Conservation (phyloP, 306 rosid genomes). For the Prunus davidiana region DNA sequence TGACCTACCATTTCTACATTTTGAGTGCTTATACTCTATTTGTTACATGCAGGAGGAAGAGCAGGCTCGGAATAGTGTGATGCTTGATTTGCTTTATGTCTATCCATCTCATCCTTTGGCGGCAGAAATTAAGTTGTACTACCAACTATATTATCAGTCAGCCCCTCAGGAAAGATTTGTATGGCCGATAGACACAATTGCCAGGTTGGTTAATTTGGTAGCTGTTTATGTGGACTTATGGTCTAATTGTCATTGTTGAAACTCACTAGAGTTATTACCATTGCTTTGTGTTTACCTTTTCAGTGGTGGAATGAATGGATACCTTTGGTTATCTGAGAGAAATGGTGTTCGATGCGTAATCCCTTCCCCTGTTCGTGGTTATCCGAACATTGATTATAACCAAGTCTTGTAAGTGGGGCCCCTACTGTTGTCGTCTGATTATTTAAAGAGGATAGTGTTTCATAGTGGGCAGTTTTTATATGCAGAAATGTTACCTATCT, state of each 20-base stretch:
- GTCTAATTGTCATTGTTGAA: neutral
- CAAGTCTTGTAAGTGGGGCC: constrained; percentile 71
- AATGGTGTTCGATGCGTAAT: constrained; percentile 47
- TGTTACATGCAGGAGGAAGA: constrained; percentile 74
- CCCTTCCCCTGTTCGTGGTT: constrained; percentile 71
- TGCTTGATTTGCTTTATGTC: constrained; percentile 82
- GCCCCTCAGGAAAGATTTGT: constrained; percentile 38
- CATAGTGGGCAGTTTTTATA: constrained; percentile 31
- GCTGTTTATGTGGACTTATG: neutral
- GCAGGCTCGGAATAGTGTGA: constrained; percentile 61
- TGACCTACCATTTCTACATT: constrained; percentile 1
- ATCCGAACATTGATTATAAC: constrained; percentile 55
- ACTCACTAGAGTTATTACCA: neutral
- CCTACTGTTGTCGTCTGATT: constrained; percentile 21
- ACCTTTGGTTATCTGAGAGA: constrained; percentile 66
- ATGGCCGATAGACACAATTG: constrained; percentile 43
- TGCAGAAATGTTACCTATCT: constrained; percentile 78
- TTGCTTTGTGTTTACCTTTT: constrained; percentile 13
- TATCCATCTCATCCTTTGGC: constrained; percentile 62
- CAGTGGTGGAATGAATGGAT: constrained; percentile 97
- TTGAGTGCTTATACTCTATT: constrained; percentile 26
- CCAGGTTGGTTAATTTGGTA: constrained; percentile 58
- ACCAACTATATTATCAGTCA: constrained; percentile 33
- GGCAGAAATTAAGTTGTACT: constrained; percentile 41
- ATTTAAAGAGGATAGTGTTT: constrained; percentile 19